Base-by-base conservation (phyloP, 1,139 yeast genomes). In the Arxiozyma bovina region DNA sequence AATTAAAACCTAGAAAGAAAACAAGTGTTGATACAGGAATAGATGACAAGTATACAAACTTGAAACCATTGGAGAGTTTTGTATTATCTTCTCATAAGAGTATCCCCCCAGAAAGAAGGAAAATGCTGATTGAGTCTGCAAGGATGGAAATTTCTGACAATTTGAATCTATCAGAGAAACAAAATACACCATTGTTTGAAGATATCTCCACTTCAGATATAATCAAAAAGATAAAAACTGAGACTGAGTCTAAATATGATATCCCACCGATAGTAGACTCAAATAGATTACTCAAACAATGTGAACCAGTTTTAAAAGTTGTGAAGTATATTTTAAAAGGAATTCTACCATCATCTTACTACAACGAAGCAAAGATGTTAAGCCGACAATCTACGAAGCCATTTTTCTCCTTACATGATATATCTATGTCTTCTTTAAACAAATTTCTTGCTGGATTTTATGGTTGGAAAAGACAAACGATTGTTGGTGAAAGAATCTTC, bases 391-490 rank as follows among this genome's bases (percentile, higher is more conserved):
- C 85, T 0, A 58, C 64, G 1, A 72, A 75, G 45, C 72, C 76
- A 3, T 70, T 77, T 0, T 70, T 85, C 60, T 73, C 84, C 15
- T 12, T 46, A 22, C 43, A 46, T 21, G 42, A 46, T 46, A 18
- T 46, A 4, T 21, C 49, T 2, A 46, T 46, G 49, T 9, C 43
- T 1, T 18, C 30, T 12, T 34, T 46, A 46, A 46, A 34, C 23
- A 46, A 38, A 34, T 46, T 46, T 46, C 40, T 74, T 11, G 82
- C 81, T n/a, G 91, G 91, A 0, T 85, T 77, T 62, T 77, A 78
- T 60, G 91, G 91, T 0, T 68, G 78, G 45, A 74, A 75, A 56
- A 70, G 89, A 53, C 87, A 84, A 59, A 73, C 77, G 54, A 66
- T 72, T 18, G 75, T 85, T 1, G 77, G 84, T 0, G 65, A 67